These are phyloP conservation scores for Cercospora beticola DNA, from an alignment of 2,329 filamentous ascomycete species.

Conservation along the genomic window DNA sequence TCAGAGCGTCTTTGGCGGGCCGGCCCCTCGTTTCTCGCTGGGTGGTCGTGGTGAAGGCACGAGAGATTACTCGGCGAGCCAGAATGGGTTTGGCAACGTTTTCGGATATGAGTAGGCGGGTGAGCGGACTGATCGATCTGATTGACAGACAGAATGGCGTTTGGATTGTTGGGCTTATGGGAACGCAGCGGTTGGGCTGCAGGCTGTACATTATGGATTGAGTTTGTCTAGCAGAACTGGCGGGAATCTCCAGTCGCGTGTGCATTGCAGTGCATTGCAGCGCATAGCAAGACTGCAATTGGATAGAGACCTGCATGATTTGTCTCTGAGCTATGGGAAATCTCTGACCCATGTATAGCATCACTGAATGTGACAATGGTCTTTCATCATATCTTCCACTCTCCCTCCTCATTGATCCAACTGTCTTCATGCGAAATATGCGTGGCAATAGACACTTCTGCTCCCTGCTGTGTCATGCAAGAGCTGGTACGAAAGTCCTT, in stretches of 20 bases:
- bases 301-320: background rate
- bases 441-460: background rate
- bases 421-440: background rate
- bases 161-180: background rate
- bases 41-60: background rate
- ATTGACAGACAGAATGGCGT: background rate
- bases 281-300: background rate
- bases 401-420: background rate
- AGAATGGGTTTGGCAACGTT: background rate
- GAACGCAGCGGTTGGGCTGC: background rate
- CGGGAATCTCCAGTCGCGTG: background rate
- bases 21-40: background rate
- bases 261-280: background rate
- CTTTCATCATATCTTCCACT: background rate
- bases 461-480: background rate
- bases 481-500: slow-evolving; percentile 14
- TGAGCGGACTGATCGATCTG: background rate
- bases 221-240: background rate
- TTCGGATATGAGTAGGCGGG: background rate
- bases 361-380: background rate
- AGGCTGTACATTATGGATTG: background rate
- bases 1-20: background rate
- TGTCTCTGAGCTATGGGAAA: background rate
- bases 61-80: background rate
- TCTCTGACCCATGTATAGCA: background rate